A percentile compares a stretch with the other conserved stretches of the same genome.
These are phyloP conservation scores for Botrytis paeoniae DNA, from an alignment of 2,329 filamentous ascomycete genomes.

Conservation along the genomic window DNA sequence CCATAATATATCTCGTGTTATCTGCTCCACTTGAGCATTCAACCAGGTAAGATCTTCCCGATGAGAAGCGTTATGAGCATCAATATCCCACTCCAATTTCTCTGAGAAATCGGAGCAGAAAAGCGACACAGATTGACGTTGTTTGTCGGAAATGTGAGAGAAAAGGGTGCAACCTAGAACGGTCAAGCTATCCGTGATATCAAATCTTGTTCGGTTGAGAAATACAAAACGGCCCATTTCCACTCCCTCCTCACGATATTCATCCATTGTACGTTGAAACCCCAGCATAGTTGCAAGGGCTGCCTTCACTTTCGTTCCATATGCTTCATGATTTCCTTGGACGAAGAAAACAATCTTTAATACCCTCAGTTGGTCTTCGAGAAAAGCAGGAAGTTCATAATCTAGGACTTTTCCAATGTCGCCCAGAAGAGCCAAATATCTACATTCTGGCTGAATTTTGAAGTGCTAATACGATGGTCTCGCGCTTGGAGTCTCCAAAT, in stretches of 20 bases:
- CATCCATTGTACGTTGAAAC: slow-evolving; percentile 1
- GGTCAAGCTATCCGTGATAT: slow-evolving; percentile 40
- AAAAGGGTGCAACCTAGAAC: slow-evolving; percentile 50
- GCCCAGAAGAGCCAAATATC: slow-evolving; percentile 21
- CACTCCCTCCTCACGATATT: neutral
- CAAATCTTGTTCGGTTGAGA: slow-evolving; percentile 42
- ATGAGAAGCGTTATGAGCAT: slow-evolving; percentile 19
- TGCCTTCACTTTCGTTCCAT: slow-evolving; percentile 9
- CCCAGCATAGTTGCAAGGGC: neutral
- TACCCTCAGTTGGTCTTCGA: slow-evolving; percentile 4
- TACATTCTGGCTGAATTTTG: slow-evolving; percentile 21
- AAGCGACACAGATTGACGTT: slow-evolving; percentile 31
- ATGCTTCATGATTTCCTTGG: neutral
- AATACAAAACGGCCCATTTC: slow-evolving; percentile 38
- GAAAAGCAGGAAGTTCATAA: slow-evolving; percentile 11
- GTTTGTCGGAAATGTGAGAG: slow-evolving; percentile 44
- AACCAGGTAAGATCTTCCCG: slow-evolving; percentile 40
- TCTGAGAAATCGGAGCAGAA: slow-evolving; percentile 22
- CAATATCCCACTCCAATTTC: slow-evolving; percentile 17
- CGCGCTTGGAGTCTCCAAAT: slow-evolving; percentile 23
- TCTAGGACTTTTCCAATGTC: slow-evolving; percentile 20
- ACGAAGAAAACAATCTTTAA: slow-evolving; percentile 19
- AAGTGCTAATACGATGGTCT: slow-evolving; percentile 21
- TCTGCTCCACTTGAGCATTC: slow-evolving; percentile 39
- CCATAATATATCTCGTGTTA: slow-evolving; percentile 36